Conservation (phyloP, 352 stramenopile genomes). For the Phytopythium cucurbitacearum region DNA sequence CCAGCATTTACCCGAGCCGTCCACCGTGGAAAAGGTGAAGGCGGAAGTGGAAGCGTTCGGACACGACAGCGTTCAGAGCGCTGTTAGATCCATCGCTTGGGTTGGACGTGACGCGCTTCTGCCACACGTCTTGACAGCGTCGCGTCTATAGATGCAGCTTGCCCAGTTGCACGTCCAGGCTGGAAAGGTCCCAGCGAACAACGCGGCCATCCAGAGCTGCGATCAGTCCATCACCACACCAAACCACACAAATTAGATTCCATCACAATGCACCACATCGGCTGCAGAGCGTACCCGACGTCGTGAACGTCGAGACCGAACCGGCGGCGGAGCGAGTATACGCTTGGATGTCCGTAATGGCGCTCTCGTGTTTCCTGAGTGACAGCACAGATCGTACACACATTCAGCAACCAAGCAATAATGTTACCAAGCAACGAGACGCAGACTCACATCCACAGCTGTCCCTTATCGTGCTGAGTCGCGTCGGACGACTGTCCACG, state of each 20-base stretch:
- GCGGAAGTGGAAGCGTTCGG: no score
- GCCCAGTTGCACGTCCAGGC: slow-evolving; percentile 71
- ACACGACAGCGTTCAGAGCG: not conserved
- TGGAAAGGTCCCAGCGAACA: slow-evolving; percentile 72
- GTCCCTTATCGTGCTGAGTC: slow-evolving; percentile 74
- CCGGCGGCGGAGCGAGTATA: slow-evolving; percentile 48
- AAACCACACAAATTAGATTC: not conserved
- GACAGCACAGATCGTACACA: slow-evolving; percentile 4
- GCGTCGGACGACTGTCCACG: slow-evolving; percentile 80
- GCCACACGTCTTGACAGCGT: not conserved
- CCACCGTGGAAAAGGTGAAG: no score
- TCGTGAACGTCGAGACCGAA: slow-evolving; percentile 73
- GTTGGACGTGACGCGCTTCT: not conserved
- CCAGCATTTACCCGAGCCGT: no score
- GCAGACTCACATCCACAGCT: slow-evolving; percentile 72
- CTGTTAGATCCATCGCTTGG: not conserved
- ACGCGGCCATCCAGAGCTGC: slow-evolving; percentile 78
- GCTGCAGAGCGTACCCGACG: slow-evolving; percentile 48
- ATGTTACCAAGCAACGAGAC: not conserved
- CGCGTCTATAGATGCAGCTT: slow-evolving; percentile 66
- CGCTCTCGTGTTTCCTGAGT: slow-evolving; percentile 77
- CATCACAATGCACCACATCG: not conserved
- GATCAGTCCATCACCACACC: not conserved
- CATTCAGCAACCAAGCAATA: not conserved
- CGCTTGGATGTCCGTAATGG: slow-evolving; percentile 80